Evolutionary conservation across 441 rosid species (phyloP).

Genomic region (Biscutella auriculata): DNA sequence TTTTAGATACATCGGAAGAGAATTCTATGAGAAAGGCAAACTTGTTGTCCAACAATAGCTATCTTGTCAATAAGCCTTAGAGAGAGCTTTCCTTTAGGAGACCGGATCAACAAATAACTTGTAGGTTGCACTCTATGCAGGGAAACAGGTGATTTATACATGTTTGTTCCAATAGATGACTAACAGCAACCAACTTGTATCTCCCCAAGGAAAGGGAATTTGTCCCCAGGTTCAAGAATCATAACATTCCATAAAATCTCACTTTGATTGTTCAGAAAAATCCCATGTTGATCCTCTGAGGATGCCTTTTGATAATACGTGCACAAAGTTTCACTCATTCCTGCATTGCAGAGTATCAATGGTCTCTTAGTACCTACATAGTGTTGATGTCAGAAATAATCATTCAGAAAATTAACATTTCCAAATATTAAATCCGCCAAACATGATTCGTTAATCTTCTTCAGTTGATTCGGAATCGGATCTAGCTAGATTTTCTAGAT

Average conservation of each 20-base stretch:
- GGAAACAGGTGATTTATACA: constrained; percentile 75
- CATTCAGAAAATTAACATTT: too few relatives aligned
- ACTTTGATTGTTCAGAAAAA: constrained; percentile 34
- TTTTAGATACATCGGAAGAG: too few relatives aligned
- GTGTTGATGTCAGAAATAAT: too few relatives aligned
- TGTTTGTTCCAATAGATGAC: constrained; percentile 74
- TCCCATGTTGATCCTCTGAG: constrained; percentile 58
- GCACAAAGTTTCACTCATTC: constrained; percentile 83
- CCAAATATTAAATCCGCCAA: too few relatives aligned
- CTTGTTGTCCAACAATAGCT: constrained; percentile 83
- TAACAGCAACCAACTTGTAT: constrained; percentile 55
- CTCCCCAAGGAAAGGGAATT: constrained; percentile 86
- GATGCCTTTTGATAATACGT: constrained; percentile 73
- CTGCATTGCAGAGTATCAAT: constrained; percentile 67
- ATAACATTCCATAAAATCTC: constrained; percentile 46
- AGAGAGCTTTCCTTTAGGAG: constrained; percentile 80
- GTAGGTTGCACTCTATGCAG: constrained; percentile 64
- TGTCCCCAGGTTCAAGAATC: constrained; percentile 60
- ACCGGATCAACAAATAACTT: constrained; percentile 69
- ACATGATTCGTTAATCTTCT: too few relatives aligned
- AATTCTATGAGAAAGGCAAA: constrained; percentile 20
- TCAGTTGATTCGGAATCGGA: too few relatives aligned
- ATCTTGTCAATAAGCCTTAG: constrained; percentile 73
- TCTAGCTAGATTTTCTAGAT: too few relatives aligned
- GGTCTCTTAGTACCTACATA: too few relatives aligned